Evolutionary conservation across 208 protist genomes (phyloP).

Genomic region (Leishmania guyanensis): DNA sequence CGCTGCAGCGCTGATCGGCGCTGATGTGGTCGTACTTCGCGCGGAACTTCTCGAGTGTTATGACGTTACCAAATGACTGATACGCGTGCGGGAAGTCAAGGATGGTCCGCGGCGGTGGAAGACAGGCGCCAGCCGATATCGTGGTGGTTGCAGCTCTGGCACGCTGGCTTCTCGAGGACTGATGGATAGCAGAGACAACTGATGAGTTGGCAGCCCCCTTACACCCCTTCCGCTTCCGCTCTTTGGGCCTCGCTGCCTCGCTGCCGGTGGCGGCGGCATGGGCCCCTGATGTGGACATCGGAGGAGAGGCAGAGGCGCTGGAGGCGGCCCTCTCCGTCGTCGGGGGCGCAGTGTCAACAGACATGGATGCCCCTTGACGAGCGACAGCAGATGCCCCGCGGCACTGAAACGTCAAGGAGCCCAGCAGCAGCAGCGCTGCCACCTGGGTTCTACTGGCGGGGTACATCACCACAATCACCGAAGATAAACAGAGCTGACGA

Average conservation of each 20-base stretch:
- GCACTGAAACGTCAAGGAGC: slow-evolving; percentile 13
- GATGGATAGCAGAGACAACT: background rate
- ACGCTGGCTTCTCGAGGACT: background rate
- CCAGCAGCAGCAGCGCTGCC: slow-evolving; percentile 7
- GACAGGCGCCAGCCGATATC: background rate
- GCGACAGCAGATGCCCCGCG: background rate
- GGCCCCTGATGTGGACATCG: background rate
- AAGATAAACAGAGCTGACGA: background rate
- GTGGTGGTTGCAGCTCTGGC: background rate
- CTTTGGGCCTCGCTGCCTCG: background rate
- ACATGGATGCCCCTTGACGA: background rate
- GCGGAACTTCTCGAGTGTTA: slow-evolving; percentile 49
- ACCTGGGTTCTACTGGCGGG: background rate
- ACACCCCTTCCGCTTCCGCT: background rate
- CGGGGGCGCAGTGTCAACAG: background rate
- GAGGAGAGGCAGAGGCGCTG: slow-evolving; percentile 2
- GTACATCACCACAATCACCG: slow-evolving; percentile 3
- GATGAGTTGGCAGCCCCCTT: background rate
- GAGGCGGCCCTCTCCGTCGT: background rate
- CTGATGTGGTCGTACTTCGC: slow-evolving; percentile 43
- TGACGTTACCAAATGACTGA: slow-evolving; percentile 58
- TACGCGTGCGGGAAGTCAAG: slow-evolving; percentile 63
- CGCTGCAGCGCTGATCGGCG: slow-evolving; percentile 7
- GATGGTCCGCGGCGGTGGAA: slow-evolving; percentile 34
- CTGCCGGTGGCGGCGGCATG: background rate